Percentiles rank a stretch among this genome's conserved stretches.
Conservation (phyloP, 257 asterid species). For the Jacaranda copaia region DNA sequence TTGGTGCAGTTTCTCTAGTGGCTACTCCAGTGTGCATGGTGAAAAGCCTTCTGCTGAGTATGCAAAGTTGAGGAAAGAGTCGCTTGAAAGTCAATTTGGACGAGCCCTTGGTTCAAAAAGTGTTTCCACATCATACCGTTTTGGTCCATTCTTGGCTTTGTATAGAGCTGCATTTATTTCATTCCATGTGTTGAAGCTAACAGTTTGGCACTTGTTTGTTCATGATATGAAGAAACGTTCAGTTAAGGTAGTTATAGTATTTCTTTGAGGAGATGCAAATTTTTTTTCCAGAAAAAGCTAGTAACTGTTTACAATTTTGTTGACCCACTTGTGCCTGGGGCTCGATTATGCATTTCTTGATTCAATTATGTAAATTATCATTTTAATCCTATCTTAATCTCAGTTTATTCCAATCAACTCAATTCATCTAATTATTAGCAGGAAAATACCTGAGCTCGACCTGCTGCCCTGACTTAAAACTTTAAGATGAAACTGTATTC, state of each 20-base stretch:
- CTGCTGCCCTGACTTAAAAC: slow-evolving; percentile 15
- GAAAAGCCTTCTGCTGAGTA: slow-evolving; percentile 95
- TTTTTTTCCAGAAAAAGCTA: slow-evolving; percentile 17
- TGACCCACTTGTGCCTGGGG: not conserved
- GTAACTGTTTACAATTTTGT: not conserved
- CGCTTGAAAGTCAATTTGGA: slow-evolving; percentile 84
- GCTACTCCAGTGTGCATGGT: slow-evolving; percentile 91
- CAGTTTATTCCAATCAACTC: slow-evolving; percentile 2
- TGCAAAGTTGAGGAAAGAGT: slow-evolving; percentile 91
- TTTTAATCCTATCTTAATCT: not conserved
- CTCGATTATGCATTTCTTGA: not conserved
- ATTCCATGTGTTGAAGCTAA: slow-evolving; percentile 78
- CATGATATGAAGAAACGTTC: slow-evolving; percentile 79
- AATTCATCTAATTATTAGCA: not conserved
- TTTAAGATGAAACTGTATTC: slow-evolving; percentile 10
- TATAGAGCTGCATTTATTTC: slow-evolving; percentile 93
- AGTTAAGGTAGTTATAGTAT: slow-evolving; percentile 62
- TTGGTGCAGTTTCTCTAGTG: slow-evolving; percentile 76
- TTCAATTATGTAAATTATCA: not conserved
- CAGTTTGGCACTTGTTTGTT: slow-evolving; percentile 78
- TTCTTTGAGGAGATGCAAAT: not conserved
- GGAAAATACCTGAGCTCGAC: not conserved
- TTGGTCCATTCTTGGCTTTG: slow-evolving; percentile 90
- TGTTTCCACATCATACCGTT: slow-evolving; percentile 63
- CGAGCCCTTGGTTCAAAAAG: slow-evolving; percentile 72